Conservation (phyloP, 768 basidiomycete species). For the Macrocybe gigantea region DNA sequence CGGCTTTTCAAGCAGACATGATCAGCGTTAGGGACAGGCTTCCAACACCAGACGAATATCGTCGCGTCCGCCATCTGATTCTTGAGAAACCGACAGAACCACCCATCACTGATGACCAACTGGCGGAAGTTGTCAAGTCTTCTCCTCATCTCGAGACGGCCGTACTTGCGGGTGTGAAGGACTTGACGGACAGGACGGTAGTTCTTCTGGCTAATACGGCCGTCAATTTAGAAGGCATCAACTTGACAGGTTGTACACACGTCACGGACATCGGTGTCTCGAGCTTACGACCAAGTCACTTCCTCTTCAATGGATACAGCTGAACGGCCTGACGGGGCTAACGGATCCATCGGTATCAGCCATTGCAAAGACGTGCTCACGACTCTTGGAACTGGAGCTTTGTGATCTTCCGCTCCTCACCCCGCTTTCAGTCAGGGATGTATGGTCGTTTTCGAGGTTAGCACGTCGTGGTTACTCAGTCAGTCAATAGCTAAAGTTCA, state of each 20-base stretch:
- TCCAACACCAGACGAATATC: constrained; percentile 53
- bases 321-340: constrained; percentile 64
- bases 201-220: constrained; percentile 58
- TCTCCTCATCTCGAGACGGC: constrained; percentile 67
- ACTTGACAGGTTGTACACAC: constrained; percentile 67
- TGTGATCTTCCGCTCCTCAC: constrained; percentile 65
- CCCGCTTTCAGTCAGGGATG: constrained; percentile 62
- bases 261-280: constrained; percentile 77
- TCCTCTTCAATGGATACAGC: constrained; percentile 66
- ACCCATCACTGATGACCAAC: constrained; percentile 50
- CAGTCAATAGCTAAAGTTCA: constrained; percentile 7
- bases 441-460: constrained; percentile 73
- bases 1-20: constrained; percentile 39
- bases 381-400: constrained; percentile 79
- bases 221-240: constrained; percentile 64
- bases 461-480: constrained; percentile 10
- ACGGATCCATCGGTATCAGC: constrained; percentile 56
- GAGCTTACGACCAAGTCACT: constrained; percentile 66
- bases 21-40: constrained; percentile 55
- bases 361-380: constrained; percentile 69
- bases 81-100: constrained; percentile 35
- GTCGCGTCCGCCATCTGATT: constrained; percentile 53
- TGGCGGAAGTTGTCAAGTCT: constrained; percentile 48
- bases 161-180: constrained; percentile 60
- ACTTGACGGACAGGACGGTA: constrained; percentile 66